These are phyloP conservation scores for Lactifluus pinguis DNA, from an alignment of 768 basidiomycete species.

Conservation along the genomic window DNA sequence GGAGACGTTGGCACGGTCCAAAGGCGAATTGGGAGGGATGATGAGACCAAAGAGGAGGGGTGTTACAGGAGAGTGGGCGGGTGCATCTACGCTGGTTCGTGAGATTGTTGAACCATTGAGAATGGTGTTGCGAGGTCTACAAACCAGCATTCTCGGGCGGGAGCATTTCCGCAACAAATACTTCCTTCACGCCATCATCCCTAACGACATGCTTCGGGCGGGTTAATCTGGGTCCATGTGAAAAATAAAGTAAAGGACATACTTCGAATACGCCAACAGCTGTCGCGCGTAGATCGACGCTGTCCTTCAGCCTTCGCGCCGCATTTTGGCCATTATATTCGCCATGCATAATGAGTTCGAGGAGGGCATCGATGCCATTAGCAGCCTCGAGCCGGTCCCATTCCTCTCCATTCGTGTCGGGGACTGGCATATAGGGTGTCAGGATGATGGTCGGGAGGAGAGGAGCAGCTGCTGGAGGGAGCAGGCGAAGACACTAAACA, in stretches of 20 bases:
- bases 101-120: conserved; percentile 23
- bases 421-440: conserved; percentile 67
- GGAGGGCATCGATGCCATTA: conserved; percentile 73
- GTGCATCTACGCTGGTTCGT: conserved; percentile 17
- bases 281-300: conserved; percentile 63
- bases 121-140: conserved; percentile 19
- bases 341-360: conserved; percentile 78
- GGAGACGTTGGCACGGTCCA: conserved; percentile 47
- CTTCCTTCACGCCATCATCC: conserved; percentile 59
- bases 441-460: conserved; percentile 59
- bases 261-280: conserved; percentile 84
- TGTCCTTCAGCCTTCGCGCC: conserved; percentile 51
- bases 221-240: not conserved
- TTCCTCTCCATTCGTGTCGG: conserved; percentile 83
- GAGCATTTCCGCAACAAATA: conserved; percentile 65
- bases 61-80: conserved; percentile 42
- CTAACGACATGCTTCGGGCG: conserved; percentile 59
- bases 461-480: conserved; percentile 47
- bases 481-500: conserved; percentile 44
- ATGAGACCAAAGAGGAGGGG: conserved; percentile 65
- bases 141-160: conserved; percentile 39
- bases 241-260: conserved; percentile 9
- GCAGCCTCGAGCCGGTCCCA: conserved; percentile 82
- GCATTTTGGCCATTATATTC: conserved; percentile 68
- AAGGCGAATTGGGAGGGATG: conserved; percentile 49